phyloP scores from a whole-genome alignment of 2,329 filamentous ascomycete genomes.

The Xylaria sp. region DNA sequence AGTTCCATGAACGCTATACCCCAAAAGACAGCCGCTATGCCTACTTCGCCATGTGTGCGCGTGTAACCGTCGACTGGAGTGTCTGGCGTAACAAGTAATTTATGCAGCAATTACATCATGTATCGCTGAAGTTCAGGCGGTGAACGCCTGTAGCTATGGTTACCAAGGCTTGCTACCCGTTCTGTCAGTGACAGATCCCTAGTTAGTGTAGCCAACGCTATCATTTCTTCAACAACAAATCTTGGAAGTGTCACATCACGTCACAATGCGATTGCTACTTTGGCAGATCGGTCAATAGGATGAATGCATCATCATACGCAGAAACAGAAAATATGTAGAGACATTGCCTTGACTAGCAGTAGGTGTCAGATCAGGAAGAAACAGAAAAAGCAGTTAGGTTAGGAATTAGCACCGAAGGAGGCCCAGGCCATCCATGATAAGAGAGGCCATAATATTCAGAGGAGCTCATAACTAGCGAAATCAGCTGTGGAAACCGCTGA shows the following conservation, averaged over 20 bases:
- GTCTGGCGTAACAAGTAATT: constrained; percentile 9
- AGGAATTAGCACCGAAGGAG: constrained; percentile 6
- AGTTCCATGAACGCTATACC: constrained; percentile 12
- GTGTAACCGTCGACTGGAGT: background rate
- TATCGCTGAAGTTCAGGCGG: constrained; percentile 36
- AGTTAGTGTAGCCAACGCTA: background rate
- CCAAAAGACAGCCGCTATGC: constrained; percentile 35
- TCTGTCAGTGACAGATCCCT: constrained; percentile 3
- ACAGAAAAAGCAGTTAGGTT: constrained; percentile 15
- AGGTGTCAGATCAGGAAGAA: constrained; percentile 1
- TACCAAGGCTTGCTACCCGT: constrained; percentile 24
- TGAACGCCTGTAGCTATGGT: constrained; percentile 40
- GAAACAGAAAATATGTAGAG: background rate
- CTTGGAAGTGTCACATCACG: background rate
- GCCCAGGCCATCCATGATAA: constrained; percentile 6
- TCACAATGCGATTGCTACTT: background rate
- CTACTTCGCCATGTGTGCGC: constrained; percentile 26
- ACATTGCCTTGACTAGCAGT: background rate
- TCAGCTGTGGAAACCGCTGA: constrained; percentile 31
- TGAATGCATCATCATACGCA: background rate
- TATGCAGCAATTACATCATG: constrained; percentile 44
- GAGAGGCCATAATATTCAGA: background rate
- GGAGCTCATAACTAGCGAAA: constrained; percentile 27
- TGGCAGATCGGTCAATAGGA: background rate
- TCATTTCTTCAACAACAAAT: background rate